Evolutionary conservation across 1,284 basidiomycete species (phyloP).

Genomic region (Cryptococcus floricola): DNA sequence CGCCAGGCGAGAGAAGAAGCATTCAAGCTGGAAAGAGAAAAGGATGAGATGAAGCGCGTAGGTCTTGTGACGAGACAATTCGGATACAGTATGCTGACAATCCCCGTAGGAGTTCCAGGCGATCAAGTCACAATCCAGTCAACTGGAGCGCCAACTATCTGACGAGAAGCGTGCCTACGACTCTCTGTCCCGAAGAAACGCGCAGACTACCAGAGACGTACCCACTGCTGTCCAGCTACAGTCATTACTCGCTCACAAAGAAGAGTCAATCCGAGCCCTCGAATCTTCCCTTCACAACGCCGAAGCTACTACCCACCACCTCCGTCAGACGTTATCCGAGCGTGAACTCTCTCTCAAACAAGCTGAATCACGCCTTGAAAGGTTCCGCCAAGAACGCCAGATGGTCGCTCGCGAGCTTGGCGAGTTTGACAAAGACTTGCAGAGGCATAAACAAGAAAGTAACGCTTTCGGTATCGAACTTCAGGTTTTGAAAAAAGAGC

Average conservation of each 20-base stretch:
- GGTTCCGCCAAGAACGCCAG: constrained; percentile 19
- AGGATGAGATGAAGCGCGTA: constrained; percentile 13
- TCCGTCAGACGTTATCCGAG: constrained; percentile 15
- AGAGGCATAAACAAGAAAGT: constrained; percentile 54
- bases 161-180: constrained; percentile 16
- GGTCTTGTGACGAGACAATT: neutral
- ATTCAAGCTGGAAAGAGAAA: constrained; percentile 5
- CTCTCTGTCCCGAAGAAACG: constrained; percentile 11
- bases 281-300: constrained; percentile 15
- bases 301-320: constrained; percentile 2
- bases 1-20: constrained; percentile 9
- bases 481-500: constrained; percentile 53
- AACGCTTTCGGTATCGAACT: constrained; percentile 54
- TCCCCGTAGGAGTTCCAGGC: constrained; percentile 10
- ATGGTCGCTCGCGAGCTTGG: constrained; percentile 26
- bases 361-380: constrained; percentile 15
- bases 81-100: neutral
- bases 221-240: constrained; percentile 9
- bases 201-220: neutral
- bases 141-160: constrained; percentile 20
- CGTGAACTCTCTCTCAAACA: constrained; percentile 12
- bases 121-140: constrained; percentile 2
- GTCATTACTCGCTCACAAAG: constrained; percentile 20
- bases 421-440: constrained; percentile 36
- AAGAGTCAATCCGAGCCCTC: constrained; percentile 13